Conservation (phyloP, 1,284 basidiomycete species). For the Fomes fomentarius region DNA sequence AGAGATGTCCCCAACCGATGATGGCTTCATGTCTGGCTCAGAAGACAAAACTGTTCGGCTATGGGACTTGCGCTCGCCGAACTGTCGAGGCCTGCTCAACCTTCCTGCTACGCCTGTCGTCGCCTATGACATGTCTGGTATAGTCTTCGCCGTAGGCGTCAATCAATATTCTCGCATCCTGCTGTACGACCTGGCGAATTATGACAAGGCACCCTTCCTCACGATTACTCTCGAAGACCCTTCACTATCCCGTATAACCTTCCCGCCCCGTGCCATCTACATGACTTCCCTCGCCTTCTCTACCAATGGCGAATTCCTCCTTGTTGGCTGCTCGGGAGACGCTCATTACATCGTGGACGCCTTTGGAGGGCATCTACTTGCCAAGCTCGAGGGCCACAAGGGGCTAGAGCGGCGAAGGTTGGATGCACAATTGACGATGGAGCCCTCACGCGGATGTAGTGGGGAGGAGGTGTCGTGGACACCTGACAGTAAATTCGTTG, state of each 20-base stretch:
- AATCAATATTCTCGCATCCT: conserved; percentile 86
- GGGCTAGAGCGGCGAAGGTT: conserved; percentile 75
- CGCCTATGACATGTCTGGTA: conserved; percentile 88
- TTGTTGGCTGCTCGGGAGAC: conserved; percentile 91
- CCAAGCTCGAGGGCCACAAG: conserved; percentile 81
- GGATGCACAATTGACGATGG: conserved; percentile 58
- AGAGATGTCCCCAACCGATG: conserved; percentile 91
- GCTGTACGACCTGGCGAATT: conserved; percentile 88
- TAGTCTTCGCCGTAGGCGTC: conserved; percentile 93
- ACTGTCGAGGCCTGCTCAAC: conserved; percentile 75
- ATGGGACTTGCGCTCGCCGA: conserved; percentile 89
- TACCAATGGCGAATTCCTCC: conserved; percentile 85
- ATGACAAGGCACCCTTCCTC: conserved; percentile 91
- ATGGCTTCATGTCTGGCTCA: conserved; percentile 94
- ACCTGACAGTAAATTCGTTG: conserved; percentile 86
- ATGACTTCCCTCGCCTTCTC: conserved; percentile 94
- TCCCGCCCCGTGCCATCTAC: conserved; percentile 85
- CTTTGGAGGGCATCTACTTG: conserved; percentile 81
- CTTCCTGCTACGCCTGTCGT: conserved; percentile 80
- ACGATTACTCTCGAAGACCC: conserved; percentile 83
- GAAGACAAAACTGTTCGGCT: conserved; percentile 94
- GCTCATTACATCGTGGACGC: conserved; percentile 94
- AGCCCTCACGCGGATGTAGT: conserved; percentile 76
- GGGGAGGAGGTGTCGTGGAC: conserved; percentile 94
- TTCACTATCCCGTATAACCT: conserved; percentile 69